Percentiles rank a stretch among this genome's conserved stretches.
These are phyloP conservation scores for Epichloe sylvatica DNA, from an alignment of 2,329 filamentous ascomycete genomes.

Conservation along the genomic window DNA sequence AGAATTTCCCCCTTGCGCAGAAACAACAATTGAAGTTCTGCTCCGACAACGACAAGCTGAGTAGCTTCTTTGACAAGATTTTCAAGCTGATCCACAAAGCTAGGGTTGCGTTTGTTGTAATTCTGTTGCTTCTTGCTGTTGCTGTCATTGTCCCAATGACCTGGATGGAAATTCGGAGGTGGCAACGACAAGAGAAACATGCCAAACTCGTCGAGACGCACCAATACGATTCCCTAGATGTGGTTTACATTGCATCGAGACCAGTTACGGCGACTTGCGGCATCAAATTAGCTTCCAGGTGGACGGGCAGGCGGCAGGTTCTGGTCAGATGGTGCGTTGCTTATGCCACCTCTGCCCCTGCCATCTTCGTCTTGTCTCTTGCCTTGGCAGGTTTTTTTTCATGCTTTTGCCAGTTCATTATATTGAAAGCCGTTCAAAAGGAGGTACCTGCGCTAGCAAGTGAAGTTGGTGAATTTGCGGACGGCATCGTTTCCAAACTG, in stretches of 20 bases:
- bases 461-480: conserved; percentile 67
- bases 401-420: conserved; percentile 67
- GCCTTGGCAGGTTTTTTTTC: conserved; percentile 70
- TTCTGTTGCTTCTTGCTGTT: conserved; percentile 57
- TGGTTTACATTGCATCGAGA: conserved; percentile 74
- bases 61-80: conserved; percentile 67
- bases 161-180: conserved; percentile 65
- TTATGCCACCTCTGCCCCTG: conserved; percentile 73
- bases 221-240: conserved; percentile 68
- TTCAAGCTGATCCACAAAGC: conserved; percentile 52
- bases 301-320: conserved; percentile 53
- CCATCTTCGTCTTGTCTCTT: conserved; percentile 74
- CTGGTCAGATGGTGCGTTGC: conserved; percentile 72
- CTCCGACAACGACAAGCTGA: conserved; percentile 68
- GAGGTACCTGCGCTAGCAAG: conserved; percentile 61
- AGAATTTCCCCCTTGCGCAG: conserved; percentile 70
- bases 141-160: conserved; percentile 66
- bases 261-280: conserved; percentile 62
- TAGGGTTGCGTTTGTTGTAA: conserved; percentile 61
- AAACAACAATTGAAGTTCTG: conserved; percentile 81
- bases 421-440: conserved; percentile 60
- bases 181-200: conserved; percentile 56
- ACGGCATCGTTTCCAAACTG: conserved; percentile 59
- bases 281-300: conserved; percentile 51
- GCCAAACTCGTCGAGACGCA: conserved; percentile 51